These are phyloP conservation scores for Sclerotinia trifoliorum DNA, from an alignment of 2,329 filamentous ascomycete species.

Conservation along the genomic window DNA sequence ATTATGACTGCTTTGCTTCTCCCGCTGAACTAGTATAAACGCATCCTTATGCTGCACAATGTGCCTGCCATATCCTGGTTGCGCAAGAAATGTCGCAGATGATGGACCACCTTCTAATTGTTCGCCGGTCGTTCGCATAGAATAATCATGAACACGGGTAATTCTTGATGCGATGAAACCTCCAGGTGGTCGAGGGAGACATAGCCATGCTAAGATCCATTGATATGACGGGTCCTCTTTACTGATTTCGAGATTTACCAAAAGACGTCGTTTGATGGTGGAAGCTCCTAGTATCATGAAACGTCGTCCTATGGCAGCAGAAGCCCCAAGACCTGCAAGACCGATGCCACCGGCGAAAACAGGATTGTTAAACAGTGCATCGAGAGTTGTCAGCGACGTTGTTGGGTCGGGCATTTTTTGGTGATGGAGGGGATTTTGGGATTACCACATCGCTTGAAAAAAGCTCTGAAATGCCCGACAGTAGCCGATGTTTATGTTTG, in stretches of 20 bases:
- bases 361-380: constrained; percentile 62
- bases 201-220: constrained; percentile 95
- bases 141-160: constrained; percentile 60
- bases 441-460: neutral
- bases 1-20: constrained; percentile 81
- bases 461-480: constrained; percentile 4
- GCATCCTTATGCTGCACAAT: constrained; percentile 83
- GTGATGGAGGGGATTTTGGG: neutral
- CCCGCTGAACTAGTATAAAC: constrained; percentile 81
- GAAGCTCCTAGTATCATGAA: constrained; percentile 70
- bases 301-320: constrained; percentile 75
- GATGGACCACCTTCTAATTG: constrained; percentile 65
- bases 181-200: constrained; percentile 65
- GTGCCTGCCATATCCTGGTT: constrained; percentile 88
- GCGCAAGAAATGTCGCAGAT: constrained; percentile 79
- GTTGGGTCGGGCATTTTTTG: constrained; percentile 15
- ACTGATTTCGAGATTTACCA: constrained; percentile 95
- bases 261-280: constrained; percentile 76
- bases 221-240: constrained; percentile 90
- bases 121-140: constrained; percentile 57
- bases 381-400: constrained; percentile 46
- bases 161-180: constrained; percentile 51
- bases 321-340: constrained; percentile 83
- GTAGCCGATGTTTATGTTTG: constrained; percentile 2
- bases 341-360: constrained; percentile 76